Conservation (phyloP, 1,139 yeast genomes). For the Protomyces lactucae-debilis region DNA sequence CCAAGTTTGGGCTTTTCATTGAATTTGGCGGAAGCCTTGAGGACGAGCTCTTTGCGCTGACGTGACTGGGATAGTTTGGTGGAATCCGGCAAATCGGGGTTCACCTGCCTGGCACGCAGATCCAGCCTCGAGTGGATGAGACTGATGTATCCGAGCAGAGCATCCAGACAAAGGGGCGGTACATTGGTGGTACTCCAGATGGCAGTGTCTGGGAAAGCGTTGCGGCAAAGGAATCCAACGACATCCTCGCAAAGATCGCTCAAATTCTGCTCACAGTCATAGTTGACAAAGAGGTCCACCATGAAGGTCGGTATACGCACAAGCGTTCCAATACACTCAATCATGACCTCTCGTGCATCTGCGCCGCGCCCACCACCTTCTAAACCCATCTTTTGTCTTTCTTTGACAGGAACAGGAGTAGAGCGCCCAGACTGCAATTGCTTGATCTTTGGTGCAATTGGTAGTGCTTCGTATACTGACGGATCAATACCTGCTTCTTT, state of each 20-base stretch:
- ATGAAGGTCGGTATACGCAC: constrained; percentile 75
- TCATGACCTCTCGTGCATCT: constrained; percentile 67
- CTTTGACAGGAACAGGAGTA: constrained; percentile 34
- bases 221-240: constrained; percentile 63
- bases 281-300: constrained; percentile 69
- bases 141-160: constrained; percentile 64
- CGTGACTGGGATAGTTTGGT: constrained; percentile 42
- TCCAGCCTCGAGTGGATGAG: constrained; percentile 57
- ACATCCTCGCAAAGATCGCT: constrained; percentile 70
- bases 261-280: constrained; percentile 87
- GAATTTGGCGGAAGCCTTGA: constrained; percentile 66
- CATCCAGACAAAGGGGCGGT: constrained; percentile 91
- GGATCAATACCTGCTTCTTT: constrained; percentile 43
- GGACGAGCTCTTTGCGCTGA: constrained; percentile 64
- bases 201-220: constrained; percentile 36
- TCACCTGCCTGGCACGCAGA: not conserved
- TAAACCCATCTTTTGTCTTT: constrained; percentile 32
- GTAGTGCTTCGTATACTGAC: constrained; percentile 44
- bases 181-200: constrained; percentile 71
- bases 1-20: constrained; percentile 78
- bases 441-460: constrained; percentile 39
- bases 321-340: constrained; percentile 76
- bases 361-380: constrained; percentile 39
- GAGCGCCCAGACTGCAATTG: constrained; percentile 32
- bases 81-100: constrained; percentile 25